phyloP scores from a whole-genome alignment of 2,329 filamentous ascomycete species.

The Westerdykella ornata region DNA sequence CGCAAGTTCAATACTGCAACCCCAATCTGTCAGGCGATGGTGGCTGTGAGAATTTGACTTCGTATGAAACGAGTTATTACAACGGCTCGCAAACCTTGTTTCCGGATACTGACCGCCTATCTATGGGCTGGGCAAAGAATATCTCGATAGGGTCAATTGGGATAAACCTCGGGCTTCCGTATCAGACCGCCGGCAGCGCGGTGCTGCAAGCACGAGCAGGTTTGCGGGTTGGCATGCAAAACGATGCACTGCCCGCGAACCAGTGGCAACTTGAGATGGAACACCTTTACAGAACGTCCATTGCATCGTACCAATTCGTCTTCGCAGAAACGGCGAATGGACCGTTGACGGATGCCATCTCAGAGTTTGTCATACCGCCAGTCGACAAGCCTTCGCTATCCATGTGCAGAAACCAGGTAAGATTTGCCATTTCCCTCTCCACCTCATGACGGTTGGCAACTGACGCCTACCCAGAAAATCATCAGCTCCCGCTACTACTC shows the following conservation, averaged over 20 bases:
- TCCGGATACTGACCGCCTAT: not conserved
- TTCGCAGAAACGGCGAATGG: slow-evolving; percentile 3
- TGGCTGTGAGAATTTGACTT: slow-evolving; percentile 2
- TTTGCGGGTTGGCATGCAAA: slow-evolving; percentile 4
- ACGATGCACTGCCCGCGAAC: slow-evolving; percentile 6
- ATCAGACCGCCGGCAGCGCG: slow-evolving; percentile 1
- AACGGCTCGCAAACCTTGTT: not conserved
- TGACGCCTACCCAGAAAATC: slow-evolving; percentile 6
- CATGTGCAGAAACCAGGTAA: slow-evolving; percentile 12
- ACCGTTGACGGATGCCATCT: slow-evolving; percentile 1
- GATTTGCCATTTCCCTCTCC: not conserved
- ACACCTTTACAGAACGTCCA: slow-evolving; percentile 4
- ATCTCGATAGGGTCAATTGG: not conserved
- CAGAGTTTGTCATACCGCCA: no score
- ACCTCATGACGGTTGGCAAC: not conserved
- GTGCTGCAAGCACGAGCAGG: slow-evolving; percentile 5
- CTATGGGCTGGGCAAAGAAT: not conserved
- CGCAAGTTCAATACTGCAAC: slow-evolving; percentile 11
- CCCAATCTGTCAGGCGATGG: slow-evolving; percentile 1
- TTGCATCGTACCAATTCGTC: slow-evolving; percentile 10
- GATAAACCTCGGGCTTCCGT: no score
- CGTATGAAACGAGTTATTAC: no score
- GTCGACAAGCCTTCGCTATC: slow-evolving; percentile 7
- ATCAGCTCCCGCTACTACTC: slow-evolving; percentile 4
- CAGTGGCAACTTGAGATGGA: slow-evolving; percentile 16